Evolutionary conservation across 371 early-diverging fungal genomes (phyloP).

Genomic region (Apophysomyces variabilis): DNA sequence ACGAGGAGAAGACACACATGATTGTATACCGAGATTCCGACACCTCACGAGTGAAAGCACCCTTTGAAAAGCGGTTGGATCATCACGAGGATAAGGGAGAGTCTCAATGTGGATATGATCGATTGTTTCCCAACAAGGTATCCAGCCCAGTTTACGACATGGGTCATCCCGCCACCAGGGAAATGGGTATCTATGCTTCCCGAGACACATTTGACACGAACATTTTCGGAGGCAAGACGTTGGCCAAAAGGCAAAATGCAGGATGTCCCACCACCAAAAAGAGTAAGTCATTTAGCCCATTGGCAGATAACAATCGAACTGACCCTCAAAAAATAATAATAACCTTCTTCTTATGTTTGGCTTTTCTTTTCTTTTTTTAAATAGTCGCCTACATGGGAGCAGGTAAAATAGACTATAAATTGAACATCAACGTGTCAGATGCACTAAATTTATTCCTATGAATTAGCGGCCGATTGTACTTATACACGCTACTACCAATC

Average conservation of each 20-base stretch:
- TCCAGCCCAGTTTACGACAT: constrained; percentile 6
- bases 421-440: constrained; percentile 17
- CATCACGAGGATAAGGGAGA: constrained; percentile 11
- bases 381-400: constrained; percentile 32
- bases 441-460: constrained; percentile 18
- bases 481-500: constrained; percentile 67
- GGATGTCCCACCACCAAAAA: constrained; percentile 51
- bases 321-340: background rate
- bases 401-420: constrained; percentile 22
- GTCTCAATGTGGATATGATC: constrained; percentile 41
- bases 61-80: constrained; percentile 1
- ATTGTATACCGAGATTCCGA: constrained; percentile 78
- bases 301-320: no score
- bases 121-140: constrained; percentile 13
- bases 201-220: constrained; percentile 6
- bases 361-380: constrained; percentile 12
- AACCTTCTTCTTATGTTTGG: constrained; percentile 2
- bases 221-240: constrained; percentile 14
- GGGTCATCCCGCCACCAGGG: constrained; percentile 9
- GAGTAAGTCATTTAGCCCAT: constrained; percentile 28
- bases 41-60: constrained; percentile 22
- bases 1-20: constrained; percentile 36
- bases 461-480: constrained; percentile 78
- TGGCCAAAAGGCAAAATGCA: constrained; percentile 40
- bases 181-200: constrained; percentile 10